Conservation (phyloP, 345 rosid genomes). For the Draba incana region DNA sequence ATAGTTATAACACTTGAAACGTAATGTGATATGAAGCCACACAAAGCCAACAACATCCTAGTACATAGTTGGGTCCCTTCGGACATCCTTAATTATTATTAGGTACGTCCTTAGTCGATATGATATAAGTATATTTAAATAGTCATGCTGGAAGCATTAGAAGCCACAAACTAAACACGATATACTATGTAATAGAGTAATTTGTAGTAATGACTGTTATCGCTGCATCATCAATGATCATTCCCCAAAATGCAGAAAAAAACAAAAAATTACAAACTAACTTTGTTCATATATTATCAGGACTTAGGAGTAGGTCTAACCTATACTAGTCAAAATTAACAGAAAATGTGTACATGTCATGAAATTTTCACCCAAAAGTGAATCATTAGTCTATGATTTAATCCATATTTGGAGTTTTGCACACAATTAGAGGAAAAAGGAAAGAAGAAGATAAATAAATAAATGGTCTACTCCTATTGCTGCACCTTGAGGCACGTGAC, state of each 20-base stretch:
- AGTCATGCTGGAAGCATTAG: not conserved
- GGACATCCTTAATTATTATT: constrained; percentile 26
- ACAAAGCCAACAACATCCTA: constrained; percentile 36
- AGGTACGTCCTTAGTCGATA: constrained; percentile 10
- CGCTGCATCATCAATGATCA: not conserved
- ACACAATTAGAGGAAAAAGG: no score
- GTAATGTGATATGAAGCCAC: constrained; percentile 38
- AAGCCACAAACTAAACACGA: not conserved
- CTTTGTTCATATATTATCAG: no score
- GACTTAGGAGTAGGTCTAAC: not conserved
- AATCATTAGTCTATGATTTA: not conserved
- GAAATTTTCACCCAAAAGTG: not conserved
- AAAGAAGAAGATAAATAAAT: not conserved
- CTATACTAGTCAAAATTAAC: not conserved
- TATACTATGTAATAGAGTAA: not conserved
- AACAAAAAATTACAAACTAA: not conserved
- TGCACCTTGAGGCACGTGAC: constrained; percentile 38
- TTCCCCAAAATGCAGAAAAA: not conserved
- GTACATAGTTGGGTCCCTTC: constrained; percentile 23
- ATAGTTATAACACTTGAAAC: not conserved
- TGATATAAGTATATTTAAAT: no score
- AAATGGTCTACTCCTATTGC: not conserved
- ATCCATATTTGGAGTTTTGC: constrained; percentile 5
- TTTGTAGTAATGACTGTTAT: not conserved
- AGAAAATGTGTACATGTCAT: not conserved